Conservation (phyloP, 2,329 filamentous ascomycete genomes). For the Epichloe sibirici region DNA sequence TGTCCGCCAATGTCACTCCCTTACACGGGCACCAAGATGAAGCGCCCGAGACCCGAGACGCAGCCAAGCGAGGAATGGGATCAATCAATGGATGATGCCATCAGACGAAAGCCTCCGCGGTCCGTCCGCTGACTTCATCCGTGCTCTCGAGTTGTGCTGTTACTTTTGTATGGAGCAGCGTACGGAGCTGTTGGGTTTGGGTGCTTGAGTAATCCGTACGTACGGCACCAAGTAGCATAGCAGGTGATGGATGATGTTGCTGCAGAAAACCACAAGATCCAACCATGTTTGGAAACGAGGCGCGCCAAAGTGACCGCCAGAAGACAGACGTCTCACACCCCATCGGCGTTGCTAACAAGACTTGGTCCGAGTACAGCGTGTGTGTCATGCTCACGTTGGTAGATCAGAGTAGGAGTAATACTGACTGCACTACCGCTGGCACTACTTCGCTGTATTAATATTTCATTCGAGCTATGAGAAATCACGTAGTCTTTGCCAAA, state of each 20-base stretch:
- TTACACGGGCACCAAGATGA: neutral
- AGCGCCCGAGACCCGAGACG: neutral
- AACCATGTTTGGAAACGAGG: neutral
- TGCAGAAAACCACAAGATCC: neutral
- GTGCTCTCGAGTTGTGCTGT: neutral
- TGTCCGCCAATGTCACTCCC: too few species aligned
- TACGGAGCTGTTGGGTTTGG: too few species aligned
- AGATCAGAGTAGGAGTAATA: too few species aligned
- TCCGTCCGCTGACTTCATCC: neutral
- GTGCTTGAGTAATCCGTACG: too few species aligned
- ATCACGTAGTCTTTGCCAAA: too few species aligned
- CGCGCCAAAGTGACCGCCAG: neutral
- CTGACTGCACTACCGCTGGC: too few species aligned
- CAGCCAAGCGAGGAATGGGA: neutral
- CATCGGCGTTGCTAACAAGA: neutral
- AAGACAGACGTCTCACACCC: neutral
- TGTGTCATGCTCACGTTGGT: too few species aligned
- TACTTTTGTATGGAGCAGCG: too few species aligned
- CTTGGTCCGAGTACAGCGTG: too few species aligned
- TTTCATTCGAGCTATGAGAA: too few species aligned
- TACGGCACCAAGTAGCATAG: too few species aligned
- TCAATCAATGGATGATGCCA: neutral
- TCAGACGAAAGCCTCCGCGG: neutral
- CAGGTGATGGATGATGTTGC: neutral
- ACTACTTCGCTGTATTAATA: too few species aligned